Percentiles rank a stretch among this genome's conserved stretches.
Conservation (phyloP, 768 basidiomycete species). For the Suillus subalutaceus region DNA sequence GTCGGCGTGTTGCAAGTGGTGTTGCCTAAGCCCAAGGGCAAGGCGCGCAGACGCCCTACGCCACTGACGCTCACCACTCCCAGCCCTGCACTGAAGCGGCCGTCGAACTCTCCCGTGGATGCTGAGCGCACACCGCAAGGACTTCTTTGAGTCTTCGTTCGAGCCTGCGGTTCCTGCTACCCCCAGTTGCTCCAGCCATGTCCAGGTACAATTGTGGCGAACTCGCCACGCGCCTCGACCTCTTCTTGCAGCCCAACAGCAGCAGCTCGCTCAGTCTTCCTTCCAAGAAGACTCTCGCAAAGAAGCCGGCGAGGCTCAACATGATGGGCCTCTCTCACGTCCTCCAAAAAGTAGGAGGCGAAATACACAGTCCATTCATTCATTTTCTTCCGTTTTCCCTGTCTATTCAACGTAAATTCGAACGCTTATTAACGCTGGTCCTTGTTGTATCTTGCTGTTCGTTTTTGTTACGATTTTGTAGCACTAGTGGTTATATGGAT, state of each 20-base stretch:
- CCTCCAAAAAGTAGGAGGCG: constrained; percentile 24
- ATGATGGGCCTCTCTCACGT: constrained; percentile 37
- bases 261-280: constrained; percentile 14
- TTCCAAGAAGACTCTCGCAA: constrained; percentile 22
- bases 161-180: constrained; percentile 28
- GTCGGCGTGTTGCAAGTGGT: constrained; percentile 13
- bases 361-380: constrained; percentile 6
- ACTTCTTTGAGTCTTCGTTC: constrained; percentile 51
- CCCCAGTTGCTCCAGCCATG: constrained; percentile 9
- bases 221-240: constrained; percentile 13
- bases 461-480: constrained; percentile 3
- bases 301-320: constrained; percentile 26
- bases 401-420: not conserved
- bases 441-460: constrained; percentile 1
- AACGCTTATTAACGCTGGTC: constrained; percentile 6
- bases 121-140: constrained; percentile 35
- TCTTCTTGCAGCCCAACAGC: constrained; percentile 11
- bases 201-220: constrained; percentile 5
- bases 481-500: constrained; percentile 7
- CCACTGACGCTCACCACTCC: constrained; percentile 43
- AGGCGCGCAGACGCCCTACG: constrained; percentile 43
- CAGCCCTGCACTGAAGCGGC: constrained; percentile 33
- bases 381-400: not conserved
- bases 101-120: constrained; percentile 41
- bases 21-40: constrained; percentile 25